Evolutionary conservation across 768 basidiomycete species (phyloP).

Genomic region (Hygrocybe punicea): DNA sequence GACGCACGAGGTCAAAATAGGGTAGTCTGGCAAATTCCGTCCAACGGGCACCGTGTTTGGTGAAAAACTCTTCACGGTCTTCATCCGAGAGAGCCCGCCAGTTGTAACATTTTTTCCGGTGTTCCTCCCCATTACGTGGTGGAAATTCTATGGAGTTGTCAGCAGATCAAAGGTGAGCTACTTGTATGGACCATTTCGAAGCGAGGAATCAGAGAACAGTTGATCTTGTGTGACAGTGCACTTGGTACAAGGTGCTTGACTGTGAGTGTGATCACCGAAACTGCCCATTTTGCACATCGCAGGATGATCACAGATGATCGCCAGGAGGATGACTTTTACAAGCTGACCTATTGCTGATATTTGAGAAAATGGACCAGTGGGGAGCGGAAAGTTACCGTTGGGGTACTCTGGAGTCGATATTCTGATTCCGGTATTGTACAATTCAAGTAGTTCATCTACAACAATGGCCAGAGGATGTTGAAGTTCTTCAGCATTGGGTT

Average conservation of each 20-base stretch:
- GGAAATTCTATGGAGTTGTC: no score
- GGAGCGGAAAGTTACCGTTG: no score
- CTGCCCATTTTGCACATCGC: slow-evolving; percentile 27
- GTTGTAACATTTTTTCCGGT: no score
- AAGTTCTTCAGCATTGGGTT: slow-evolving; percentile 25
- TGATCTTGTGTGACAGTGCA: slow-evolving; percentile 19
- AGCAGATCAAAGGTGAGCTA: no score
- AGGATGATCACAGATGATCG: slow-evolving; percentile 29
- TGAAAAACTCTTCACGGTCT: no score
- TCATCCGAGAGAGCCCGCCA: no score
- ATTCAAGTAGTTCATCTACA: slow-evolving; percentile 27
- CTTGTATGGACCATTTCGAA: no score
- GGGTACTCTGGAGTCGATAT: slow-evolving; percentile 14
- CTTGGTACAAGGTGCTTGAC: slow-evolving; percentile 21
- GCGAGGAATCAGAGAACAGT: slow-evolving; percentile 12
- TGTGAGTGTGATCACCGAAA: slow-evolving; percentile 26
- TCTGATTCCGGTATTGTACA: slow-evolving; percentile 25
- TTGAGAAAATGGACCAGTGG: no score
- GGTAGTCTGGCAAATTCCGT: no score
- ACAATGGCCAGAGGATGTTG: slow-evolving; percentile 23
- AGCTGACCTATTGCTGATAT: slow-evolving; percentile 14
- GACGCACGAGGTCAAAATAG: no score
- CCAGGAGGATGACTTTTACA: slow-evolving; percentile 23
- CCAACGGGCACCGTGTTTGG: no score
- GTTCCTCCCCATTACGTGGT: no score